Conservation (phyloP, 73 alveolate genomes). For the Paraurostyla sp. region DNA sequence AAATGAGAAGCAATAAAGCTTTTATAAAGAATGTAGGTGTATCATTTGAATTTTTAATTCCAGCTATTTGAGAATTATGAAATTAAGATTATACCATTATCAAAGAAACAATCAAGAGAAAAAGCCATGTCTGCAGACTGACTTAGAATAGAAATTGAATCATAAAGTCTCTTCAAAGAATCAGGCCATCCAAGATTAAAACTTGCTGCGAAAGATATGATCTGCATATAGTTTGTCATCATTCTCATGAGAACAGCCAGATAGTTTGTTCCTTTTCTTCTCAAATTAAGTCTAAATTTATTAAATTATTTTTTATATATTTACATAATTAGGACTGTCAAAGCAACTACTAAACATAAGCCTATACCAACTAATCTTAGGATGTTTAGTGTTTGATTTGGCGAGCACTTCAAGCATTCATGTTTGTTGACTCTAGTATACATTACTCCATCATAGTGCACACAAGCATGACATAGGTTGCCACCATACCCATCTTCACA, state of each 20-base stretch:
- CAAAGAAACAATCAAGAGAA: constrained; percentile 76
- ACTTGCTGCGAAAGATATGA: constrained; percentile 58
- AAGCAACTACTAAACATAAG: neutral
- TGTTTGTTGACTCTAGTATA: constrained; percentile 29
- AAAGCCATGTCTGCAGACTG: constrained; percentile 56
- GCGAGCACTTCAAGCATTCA: constrained; percentile 61
- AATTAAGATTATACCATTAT: neutral
- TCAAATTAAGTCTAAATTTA: constrained; percentile 23
- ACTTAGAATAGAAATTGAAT: constrained; percentile 16
- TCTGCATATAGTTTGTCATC: constrained; percentile 73
- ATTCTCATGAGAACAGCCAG: constrained; percentile 66
- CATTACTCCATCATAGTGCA: constrained; percentile 18
- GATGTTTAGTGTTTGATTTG: constrained; percentile 19
- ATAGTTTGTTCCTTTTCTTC: constrained; percentile 53
- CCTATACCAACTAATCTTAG: constrained; percentile 45
- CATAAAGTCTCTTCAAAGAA: constrained; percentile 24
- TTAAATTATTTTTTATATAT: neutral
- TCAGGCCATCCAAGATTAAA: constrained; percentile 72
- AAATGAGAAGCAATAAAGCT: neutral
- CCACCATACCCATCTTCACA: constrained; percentile 70
- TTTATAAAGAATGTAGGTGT: constrained; percentile 55
- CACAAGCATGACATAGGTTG: constrained; percentile 66
- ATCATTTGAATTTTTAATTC: neutral
- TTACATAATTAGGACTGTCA: constrained; percentile 35
- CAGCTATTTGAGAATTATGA: constrained; percentile 12